A percentile compares a stretch with the other conserved stretches of the same genome.
These are phyloP conservation scores for Elaeis guineensis DNA, from an alignment of 176 grass and related monocot genomes.

Conservation along the genomic window DNA sequence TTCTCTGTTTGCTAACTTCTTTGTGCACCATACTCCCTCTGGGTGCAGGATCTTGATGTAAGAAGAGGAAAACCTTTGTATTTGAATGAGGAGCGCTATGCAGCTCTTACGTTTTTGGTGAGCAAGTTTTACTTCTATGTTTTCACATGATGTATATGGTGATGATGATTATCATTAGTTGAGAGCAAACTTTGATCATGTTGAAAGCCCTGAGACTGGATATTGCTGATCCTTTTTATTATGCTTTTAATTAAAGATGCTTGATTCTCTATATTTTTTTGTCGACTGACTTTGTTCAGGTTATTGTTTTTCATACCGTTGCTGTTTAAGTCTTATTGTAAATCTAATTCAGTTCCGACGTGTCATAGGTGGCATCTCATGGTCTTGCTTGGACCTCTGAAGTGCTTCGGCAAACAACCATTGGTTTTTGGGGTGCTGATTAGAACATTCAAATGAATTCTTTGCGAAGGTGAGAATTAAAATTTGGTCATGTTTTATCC, in stretches of 20 bases:
- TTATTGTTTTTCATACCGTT: not conserved
- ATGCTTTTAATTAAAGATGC: too few relatives aligned
- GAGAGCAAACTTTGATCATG: too few relatives aligned
- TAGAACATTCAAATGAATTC: constrained; percentile 11
- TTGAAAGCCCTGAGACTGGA: too few relatives aligned
- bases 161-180: too few relatives aligned
- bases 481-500: too few relatives aligned
- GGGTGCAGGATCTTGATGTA: constrained; percentile 82
- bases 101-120: constrained; percentile 86
- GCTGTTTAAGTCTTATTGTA: too few relatives aligned
- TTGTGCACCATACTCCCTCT: not conserved
- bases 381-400: constrained; percentile 88
- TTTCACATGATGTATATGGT: constrained; percentile 3
- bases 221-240: too few relatives aligned
- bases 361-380: constrained; percentile 85
- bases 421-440: constrained; percentile 55
- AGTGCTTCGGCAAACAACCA: constrained; percentile 88
- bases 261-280: too few relatives aligned
- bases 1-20: not conserved
- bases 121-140: not conserved
- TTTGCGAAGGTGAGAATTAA: too few relatives aligned
- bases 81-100: constrained; percentile 89
- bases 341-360: not conserved
- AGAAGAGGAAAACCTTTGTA: constrained; percentile 86
- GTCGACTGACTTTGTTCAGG: too few relatives aligned